A percentile compares a stretch with the other conserved stretches of the same genome.
These are phyloP conservation scores for Diospyros lotus DNA, from an alignment of 148 eudicot species.

Conservation along the genomic window DNA sequence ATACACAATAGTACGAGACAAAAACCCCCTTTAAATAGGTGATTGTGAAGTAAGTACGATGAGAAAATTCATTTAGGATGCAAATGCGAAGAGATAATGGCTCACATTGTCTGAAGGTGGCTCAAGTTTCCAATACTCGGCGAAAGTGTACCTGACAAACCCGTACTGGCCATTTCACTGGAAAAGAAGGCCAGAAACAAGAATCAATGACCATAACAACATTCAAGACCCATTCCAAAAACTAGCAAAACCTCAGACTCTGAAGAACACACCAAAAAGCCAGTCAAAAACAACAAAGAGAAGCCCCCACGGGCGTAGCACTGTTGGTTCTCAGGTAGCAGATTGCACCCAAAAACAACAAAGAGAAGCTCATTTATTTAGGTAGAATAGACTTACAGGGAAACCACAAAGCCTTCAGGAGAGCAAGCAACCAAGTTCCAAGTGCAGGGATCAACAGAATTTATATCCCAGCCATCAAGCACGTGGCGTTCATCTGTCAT, in stretches of 20 bases:
- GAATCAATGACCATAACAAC: not conserved
- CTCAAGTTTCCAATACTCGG: conserved; percentile 83
- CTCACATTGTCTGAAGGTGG: conserved; percentile 76
- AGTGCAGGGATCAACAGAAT: conserved; percentile 98
- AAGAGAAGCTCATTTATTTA: not conserved
- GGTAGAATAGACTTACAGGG: conserved; percentile 54
- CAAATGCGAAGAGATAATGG: not conserved
- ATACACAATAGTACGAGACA: not conserved
- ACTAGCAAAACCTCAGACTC: not conserved
- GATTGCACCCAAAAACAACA: not conserved
- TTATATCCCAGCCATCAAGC: conserved; percentile 88
- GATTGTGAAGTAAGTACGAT: not conserved
- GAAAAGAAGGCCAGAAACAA: conserved; percentile 16
- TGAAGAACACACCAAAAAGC: not conserved
- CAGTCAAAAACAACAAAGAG: not conserved
- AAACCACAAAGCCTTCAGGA: conserved; percentile 64
- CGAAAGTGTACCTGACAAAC: conserved; percentile 76
- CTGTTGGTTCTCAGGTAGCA: too few relatives aligned
- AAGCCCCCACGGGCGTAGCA: too few relatives aligned
- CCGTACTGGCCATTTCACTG: conserved; percentile 78
- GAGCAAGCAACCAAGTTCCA: conserved; percentile 96
- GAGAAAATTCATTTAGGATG: not conserved
- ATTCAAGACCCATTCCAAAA: not conserved
- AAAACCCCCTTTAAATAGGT: not conserved
- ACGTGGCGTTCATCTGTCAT: conserved; percentile 63